Evolutionary conservation across 805 yeast species (phyloP), one percentile per base, ranked within the genome.

Genomic region (Middelhovenomyces tepae): DNA sequence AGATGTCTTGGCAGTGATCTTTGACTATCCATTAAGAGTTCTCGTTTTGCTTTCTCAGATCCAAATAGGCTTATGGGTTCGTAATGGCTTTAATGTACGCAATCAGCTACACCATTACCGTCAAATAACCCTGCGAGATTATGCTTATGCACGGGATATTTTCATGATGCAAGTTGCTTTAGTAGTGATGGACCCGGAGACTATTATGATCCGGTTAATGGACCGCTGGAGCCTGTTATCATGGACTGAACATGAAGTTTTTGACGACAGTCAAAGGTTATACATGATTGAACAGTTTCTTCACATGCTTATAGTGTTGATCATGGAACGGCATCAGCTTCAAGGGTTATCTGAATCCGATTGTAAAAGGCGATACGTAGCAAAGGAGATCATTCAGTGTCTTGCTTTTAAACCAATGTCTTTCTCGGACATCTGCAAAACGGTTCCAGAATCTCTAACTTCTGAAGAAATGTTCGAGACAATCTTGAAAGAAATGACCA

Each of bases 21-120:
- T 79, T 42, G 95, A 85, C 42, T 77, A 80, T 42, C 80, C 95
- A 0, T 54, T 91, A 14, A 65, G 93, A 37, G 78, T 87, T 0
- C 50, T 85, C 18, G 95, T 83, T 0, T 56, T 83, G 6, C 57
- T 84, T 43, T 74, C 95, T 0, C 96, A 91, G 48, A 81, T 89
- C 6, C 78, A 83, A 39, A 75, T 81, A 0, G 95, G 95, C 0
- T 70, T 80, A 36, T 89, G 97, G 97, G 95, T 89, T 0, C 70
- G 97, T 48, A 89, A 89, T 56, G 98, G 98, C 0, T 69, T 73
- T 38, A 78, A 87, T 25, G 75, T 85, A 4, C 67, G 80, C 25
- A 75, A 77, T 16, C 97, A 89, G 50, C 66, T 81, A 42, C 79
- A 76, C 44, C 75, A 86, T 36, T 89, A 89, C 53, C 70, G 80